These are phyloP conservation scores for Microsporum ferrugineum DNA, from an alignment of 2,329 filamentous ascomycete genomes.

Conservation along the genomic window DNA sequence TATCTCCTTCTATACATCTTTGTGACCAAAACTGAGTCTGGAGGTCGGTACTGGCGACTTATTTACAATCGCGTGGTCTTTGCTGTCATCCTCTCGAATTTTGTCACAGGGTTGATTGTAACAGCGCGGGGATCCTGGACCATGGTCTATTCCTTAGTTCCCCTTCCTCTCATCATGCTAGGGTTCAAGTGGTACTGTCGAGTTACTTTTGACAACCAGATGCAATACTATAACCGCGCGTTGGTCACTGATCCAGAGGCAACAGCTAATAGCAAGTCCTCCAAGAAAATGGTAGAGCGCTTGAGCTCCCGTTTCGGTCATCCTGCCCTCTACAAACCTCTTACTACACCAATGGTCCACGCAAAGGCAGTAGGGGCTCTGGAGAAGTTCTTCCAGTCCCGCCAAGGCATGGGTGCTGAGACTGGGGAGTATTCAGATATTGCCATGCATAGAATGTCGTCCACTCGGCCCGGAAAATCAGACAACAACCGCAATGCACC, in stretches of 20 bases:
- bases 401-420: constrained; percentile 54
- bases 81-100: constrained; percentile 63
- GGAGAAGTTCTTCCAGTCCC: constrained; percentile 73
- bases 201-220: constrained; percentile 61
- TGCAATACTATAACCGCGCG: constrained; percentile 66
- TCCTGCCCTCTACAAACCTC: constrained; percentile 74
- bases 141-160: constrained; percentile 59
- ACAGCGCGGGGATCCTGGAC: constrained; percentile 55
- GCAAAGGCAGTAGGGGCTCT: constrained; percentile 79
- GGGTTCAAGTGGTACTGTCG: constrained; percentile 81
- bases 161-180: constrained; percentile 66
- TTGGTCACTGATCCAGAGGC: constrained; percentile 44
- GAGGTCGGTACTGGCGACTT: constrained; percentile 82
- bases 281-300: constrained; percentile 46
- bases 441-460: constrained; percentile 65
- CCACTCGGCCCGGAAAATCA: constrained; percentile 46
- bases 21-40: constrained; percentile 91
- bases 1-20: constrained; percentile 92
- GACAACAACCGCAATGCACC: constrained; percentile 44
- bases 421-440: constrained; percentile 56
- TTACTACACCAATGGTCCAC: constrained; percentile 93
- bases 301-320: constrained; percentile 72
- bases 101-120: constrained; percentile 65
- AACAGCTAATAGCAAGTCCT: constrained; percentile 25
- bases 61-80: constrained; percentile 90